Conservation (phyloP, 306 rosid species). For the Purshia tridentata region DNA sequence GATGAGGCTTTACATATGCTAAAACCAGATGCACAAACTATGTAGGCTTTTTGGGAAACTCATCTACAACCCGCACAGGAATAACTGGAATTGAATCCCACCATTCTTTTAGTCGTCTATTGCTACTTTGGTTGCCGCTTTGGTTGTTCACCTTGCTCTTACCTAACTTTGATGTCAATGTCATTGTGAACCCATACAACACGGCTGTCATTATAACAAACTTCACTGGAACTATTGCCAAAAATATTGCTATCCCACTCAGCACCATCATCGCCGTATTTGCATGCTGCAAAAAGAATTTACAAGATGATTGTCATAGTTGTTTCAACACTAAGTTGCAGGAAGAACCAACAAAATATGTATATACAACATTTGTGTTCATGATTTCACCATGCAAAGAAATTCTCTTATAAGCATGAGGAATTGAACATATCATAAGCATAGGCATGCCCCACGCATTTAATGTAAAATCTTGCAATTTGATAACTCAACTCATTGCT, state of each 20-base stretch:
- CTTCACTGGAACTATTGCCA: conserved; percentile 67
- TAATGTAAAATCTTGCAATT: no score
- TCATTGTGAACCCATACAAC: conserved; percentile 45
- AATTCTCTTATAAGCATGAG: no score
- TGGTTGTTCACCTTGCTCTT: conserved; percentile 31
- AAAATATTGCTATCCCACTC: conserved; percentile 45
- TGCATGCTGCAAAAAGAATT: conserved; percentile 62
- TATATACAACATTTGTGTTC: no score
- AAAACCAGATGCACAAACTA: not conserved
- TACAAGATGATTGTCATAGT: no score
- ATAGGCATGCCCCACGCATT: no score
- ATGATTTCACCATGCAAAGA: no score
- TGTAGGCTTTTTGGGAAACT: conserved; percentile 15
- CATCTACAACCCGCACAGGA: conserved; percentile 57
- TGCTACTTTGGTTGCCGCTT: conserved; percentile 50
- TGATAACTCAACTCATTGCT: no score
- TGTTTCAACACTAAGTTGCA: not conserved
- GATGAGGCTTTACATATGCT: no score
- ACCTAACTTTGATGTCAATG: conserved; percentile 38
- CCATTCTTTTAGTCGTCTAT: conserved; percentile 83
- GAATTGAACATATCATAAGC: no score
- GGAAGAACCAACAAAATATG: no score
- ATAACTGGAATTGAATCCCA: conserved; percentile 90
- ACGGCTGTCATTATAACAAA: conserved; percentile 52
- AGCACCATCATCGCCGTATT: conserved; percentile 57